phyloP scores from a whole-genome alignment of 495 filamentous ascomycete species.

The Penicillium dipodomyicola region DNA sequence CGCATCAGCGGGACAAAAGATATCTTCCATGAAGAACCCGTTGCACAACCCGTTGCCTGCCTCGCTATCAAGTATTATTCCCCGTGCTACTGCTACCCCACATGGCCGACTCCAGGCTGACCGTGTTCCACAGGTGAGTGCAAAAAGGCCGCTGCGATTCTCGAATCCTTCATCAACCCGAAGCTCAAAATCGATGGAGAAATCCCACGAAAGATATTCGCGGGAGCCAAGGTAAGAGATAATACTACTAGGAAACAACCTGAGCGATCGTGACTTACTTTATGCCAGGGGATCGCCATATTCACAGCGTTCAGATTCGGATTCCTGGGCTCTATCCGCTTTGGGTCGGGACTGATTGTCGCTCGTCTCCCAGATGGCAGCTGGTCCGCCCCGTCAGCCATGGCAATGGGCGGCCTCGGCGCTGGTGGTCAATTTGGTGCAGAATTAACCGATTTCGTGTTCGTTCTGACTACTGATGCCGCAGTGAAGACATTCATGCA shows the following conservation, averaged over 20 bases:
- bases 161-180: conserved; percentile 87
- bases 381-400: conserved; percentile 92
- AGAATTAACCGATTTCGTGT: conserved; percentile 95
- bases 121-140: conserved; percentile 59
- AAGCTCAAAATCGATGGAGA: conserved; percentile 75
- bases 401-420: conserved; percentile 78
- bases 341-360: conserved; percentile 88
- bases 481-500: conserved; percentile 91
- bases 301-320: conserved; percentile 89
- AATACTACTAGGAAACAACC: not conserved
- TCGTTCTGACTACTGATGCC: conserved; percentile 83
- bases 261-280: not conserved
- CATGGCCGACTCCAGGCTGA: not conserved
- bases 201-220: conserved; percentile 81
- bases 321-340: conserved; percentile 81
- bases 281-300: conserved; percentile 81
- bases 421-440: conserved; percentile 92
- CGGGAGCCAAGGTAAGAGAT: conserved; percentile 70
- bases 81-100: conserved; percentile 9
- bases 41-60: conserved; percentile 58
- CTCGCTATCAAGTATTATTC: conserved; percentile 50
- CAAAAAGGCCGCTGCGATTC: conserved; percentile 79
- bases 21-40: conserved; percentile 7
- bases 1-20: not conserved
- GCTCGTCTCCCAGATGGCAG: conserved; percentile 81